Evolutionary conservation across 495 filamentous ascomycete genomes (phyloP).

Genomic region (Tuber magnatum): DNA sequence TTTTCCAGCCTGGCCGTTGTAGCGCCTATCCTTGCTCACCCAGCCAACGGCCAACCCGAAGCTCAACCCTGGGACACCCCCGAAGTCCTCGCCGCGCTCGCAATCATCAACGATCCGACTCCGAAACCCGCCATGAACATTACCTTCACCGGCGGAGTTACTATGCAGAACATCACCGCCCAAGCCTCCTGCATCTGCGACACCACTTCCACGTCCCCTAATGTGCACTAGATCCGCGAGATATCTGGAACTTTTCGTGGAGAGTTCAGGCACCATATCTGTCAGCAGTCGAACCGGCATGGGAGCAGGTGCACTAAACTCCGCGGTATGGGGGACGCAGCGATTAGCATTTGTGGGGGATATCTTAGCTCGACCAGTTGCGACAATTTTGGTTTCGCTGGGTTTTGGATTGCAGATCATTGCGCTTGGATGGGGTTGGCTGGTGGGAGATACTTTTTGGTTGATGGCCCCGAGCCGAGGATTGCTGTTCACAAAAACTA

Average conservation of each 20-base stretch:
- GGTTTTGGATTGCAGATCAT: neutral
- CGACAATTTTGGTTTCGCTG: neutral
- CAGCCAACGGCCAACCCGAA: too few relatives aligned
- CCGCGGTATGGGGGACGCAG: neutral
- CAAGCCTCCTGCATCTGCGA: neutral
- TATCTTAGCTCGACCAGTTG: too few relatives aligned
- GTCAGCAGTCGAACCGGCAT: neutral
- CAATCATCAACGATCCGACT: neutral
- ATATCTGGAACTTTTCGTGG: neutral
- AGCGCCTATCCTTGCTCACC: neutral
- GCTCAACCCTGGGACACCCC: neutral
- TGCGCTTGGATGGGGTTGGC: neutral
- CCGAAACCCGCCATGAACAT: neutral
- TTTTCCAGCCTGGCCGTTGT: neutral
- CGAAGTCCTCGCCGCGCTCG: neutral
- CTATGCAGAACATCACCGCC: neutral
- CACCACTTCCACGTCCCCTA: neutral
- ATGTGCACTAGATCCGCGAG: neutral
- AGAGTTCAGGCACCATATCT: neutral
- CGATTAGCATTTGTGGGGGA: neutral
- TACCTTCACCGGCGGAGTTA: neutral
- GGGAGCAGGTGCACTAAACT: neutral
- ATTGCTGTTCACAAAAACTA: neutral
- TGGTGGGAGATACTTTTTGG: neutral
- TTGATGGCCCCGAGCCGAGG: rapidly evolving